Evolutionary conservation across 2,329 filamentous ascomycete genomes (phyloP), one percentile per base, ranked within the genome.

Genomic region (Claviceps capensis): DNA sequence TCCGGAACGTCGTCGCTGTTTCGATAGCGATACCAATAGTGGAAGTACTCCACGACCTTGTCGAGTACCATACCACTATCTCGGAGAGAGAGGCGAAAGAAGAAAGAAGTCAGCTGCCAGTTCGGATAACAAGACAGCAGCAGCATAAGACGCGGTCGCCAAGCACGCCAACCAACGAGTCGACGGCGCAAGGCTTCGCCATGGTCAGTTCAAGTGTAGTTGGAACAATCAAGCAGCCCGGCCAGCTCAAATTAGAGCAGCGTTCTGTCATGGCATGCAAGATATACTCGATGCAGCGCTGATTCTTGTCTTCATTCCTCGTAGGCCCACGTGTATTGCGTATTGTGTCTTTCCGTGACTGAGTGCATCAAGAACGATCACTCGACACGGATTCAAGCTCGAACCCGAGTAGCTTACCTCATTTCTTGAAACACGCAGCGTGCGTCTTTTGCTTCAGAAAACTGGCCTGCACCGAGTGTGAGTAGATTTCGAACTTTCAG

Each of bases 41-140:
- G 86, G 56, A 89, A 83, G 68, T 90, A 91, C 68, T 90, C 85
- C 65, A 83, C 85, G 36, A 90, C 82, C 64, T 88, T 88, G 65
- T 90, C 86, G 2, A 91, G 78, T 5, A 89, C 78, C 50, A 83
- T 72, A 57, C 81, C 83, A 67, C 85, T 89, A 64, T 59, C 36
- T 51, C 45, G n/a, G 6, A n/a, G 46, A n/a, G 23, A 8, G 4
- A 22, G 16, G 56, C n/a, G n/a, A 42, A 48, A 52, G 50, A n/a
- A 47, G 48, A n/a, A 44, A 45, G 42, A 48, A 19, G 50, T 53
- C 51, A 54, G 53, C 48, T 53, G 53, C 53, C 41, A 17, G 34
- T 36, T 51, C 48, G 34, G 34, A 26, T 26, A 52, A 40, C 43
- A 50, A 44, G 17, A 19, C 36, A 30, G 52, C 51, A 11, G 23